These are phyloP conservation scores for Kandelia obovata DNA, from an alignment of 345 rosid genomes.

Conservation along the genomic window DNA sequence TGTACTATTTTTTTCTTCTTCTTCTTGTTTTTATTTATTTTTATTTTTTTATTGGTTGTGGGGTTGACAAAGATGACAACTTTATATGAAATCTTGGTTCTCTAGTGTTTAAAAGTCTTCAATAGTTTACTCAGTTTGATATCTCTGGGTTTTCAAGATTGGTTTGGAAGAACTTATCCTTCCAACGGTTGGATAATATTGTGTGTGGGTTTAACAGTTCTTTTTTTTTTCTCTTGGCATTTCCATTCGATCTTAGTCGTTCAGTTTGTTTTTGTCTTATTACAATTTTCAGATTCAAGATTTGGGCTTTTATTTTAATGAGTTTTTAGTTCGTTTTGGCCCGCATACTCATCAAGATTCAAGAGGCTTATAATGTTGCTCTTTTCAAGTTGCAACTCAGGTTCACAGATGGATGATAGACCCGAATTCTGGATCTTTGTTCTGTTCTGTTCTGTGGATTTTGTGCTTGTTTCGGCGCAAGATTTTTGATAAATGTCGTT, in stretches of 20 bases:
- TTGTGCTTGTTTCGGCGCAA: too few relatives aligned
- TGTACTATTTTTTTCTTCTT: not conserved
- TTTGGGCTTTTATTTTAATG: not conserved
- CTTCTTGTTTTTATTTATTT: not conserved
- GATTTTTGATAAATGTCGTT: too few relatives aligned
- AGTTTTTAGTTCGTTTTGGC: not conserved
- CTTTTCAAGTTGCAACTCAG: not conserved
- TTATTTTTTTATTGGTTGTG: not conserved
- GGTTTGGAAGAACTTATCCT: not conserved
- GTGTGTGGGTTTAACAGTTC: not conserved
- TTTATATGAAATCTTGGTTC: constrained; percentile 14
- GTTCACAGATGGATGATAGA: not conserved
- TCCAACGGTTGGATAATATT: not conserved
- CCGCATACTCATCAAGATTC: not conserved
- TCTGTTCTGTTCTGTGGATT: not conserved
- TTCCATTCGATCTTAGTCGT: not conserved
- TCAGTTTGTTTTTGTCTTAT: not conserved
- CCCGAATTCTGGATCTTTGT: not conserved
- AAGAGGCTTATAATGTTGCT: not conserved
- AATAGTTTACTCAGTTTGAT: constrained; percentile 2
- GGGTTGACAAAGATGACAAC: constrained; percentile 2
- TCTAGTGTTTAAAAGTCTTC: too few relatives aligned
- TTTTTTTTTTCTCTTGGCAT: too few relatives aligned
- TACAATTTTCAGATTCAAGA: constrained; percentile 2
- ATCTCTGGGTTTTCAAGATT: constrained; percentile 3